Evolutionary conservation across 257 asterid genomes (phyloP).

Genomic region (Solanum chmielewskii): DNA sequence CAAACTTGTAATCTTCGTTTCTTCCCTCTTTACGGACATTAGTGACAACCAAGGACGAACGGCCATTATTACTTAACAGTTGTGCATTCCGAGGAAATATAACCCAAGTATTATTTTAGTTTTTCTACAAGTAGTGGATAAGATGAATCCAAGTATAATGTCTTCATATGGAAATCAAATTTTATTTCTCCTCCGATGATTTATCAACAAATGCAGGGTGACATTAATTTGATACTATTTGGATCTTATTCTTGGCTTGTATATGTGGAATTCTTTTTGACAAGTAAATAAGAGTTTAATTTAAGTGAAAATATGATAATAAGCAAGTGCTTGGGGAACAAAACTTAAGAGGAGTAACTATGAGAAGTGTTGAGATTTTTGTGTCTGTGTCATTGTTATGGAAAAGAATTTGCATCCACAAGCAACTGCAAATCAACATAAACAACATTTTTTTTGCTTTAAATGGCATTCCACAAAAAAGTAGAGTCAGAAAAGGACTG

Average conservation of each 20-base stretch:
- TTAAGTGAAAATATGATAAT: background rate
- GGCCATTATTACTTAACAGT: background rate
- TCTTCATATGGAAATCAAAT: background rate
- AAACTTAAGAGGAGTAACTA: background rate
- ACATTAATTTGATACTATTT: background rate
- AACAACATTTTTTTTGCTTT: background rate
- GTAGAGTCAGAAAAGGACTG: background rate
- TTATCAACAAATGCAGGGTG: background rate
- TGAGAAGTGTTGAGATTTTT: background rate
- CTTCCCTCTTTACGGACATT: background rate
- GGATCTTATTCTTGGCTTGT: background rate
- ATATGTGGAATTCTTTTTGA: background rate
- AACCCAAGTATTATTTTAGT: background rate
- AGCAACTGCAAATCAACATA: background rate
- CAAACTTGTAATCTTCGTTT: background rate
- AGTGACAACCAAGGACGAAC: background rate
- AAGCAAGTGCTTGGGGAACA: background rate
- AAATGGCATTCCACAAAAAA: background rate
- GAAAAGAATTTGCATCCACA: background rate
- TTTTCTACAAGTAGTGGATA: background rate
- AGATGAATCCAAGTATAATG: background rate
- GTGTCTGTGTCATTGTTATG: background rate
- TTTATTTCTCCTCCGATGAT: background rate
- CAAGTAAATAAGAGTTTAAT: background rate
- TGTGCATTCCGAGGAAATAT: background rate